Evolutionary conservation across 2,329 filamentous ascomycete genomes (phyloP), one percentile per base, ranked within the genome.

Genomic region (Aspergillus candidus): DNA sequence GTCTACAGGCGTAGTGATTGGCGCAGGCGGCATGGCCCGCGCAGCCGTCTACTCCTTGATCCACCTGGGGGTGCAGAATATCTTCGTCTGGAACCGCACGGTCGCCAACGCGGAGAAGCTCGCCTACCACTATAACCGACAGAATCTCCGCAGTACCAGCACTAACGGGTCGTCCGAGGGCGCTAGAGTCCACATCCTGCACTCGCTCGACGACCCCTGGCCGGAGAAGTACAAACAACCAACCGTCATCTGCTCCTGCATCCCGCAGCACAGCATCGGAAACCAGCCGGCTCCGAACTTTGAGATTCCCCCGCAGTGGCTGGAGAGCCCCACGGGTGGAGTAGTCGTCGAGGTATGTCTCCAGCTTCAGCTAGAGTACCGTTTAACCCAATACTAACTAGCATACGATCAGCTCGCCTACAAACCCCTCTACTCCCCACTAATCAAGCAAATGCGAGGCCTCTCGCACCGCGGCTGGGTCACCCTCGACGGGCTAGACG

Each of bases 1-100:
- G 8, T 76, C 73, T 2, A 77, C 72, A 2, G 80, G 76, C 0
- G 68, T 84, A 11, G 73, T 84, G 15, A 75, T 84, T 27, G 82
- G 82, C 22, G 80, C 81, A 1, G 81, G 82, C 22, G 67, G 67
- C 34, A 67, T 69, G 60, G 67, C 67, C 8, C 65, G 66, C 6
- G 67, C 67, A 14, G 67, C 65, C 22, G 56, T 69, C 6, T 70
- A 69, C 44, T 62, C 66, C 3, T 61, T 68, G 56, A 62, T 68
- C 22, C 60, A 67, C 32, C 46, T 66, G 12, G 66, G 65, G 1
- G 62, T 68, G 34, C 60, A 62, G 40, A 65, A 66, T 18, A 60
- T 68, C 27, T 67, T 65, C 34, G 54, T 68, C 22, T 67, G 58
- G 48, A 68, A 68, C 43, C 62, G 65, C 17, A 67, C 65, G 3